Percentiles rank a stretch among this genome's conserved stretches.
Evolutionary conservation across 2,329 filamentous ascomycete genomes (phyloP).

Genomic region (Ophiostoma australiae): DNA sequence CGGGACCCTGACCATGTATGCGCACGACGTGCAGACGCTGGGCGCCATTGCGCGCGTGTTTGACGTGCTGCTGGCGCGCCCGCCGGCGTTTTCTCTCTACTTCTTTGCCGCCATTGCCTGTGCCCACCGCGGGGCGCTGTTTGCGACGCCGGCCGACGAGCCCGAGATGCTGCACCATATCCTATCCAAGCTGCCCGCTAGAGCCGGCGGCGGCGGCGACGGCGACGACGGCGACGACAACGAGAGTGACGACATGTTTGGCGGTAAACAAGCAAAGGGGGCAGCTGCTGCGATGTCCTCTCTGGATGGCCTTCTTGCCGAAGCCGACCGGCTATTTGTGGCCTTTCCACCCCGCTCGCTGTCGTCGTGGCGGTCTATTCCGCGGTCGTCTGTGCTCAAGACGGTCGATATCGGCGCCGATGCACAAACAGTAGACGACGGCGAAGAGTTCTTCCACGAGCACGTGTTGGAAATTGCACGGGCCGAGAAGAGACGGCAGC

Average conservation of each 20-base stretch:
- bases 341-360: conserved; percentile 67
- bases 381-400: conserved; percentile 74
- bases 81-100: conserved; percentile 86
- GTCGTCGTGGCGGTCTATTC: conserved; percentile 66
- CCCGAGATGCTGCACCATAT: conserved; percentile 88
- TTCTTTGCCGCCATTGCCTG: conserved; percentile 86
- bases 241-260: conserved; percentile 53
- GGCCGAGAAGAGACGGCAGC: conserved; percentile 53
- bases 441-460: conserved; percentile 60
- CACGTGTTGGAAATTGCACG: conserved; percentile 69
- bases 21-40: conserved; percentile 90
- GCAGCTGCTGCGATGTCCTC: conserved; percentile 44
- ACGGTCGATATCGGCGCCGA: conserved; percentile 56
- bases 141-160: conserved; percentile 75
- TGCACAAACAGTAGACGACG: conserved; percentile 57
- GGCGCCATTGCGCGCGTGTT: conserved; percentile 84
- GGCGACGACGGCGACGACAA: neutral
- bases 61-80: conserved; percentile 80
- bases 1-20: conserved; percentile 93
- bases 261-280: conserved; percentile 36
- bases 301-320: conserved; percentile 69
- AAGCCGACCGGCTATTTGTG: conserved; percentile 59
- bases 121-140: conserved; percentile 73
- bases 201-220: neutral
- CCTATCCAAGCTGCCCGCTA: conserved; percentile 75